Evolutionary conservation across 768 basidiomycete genomes (phyloP).

Genomic region (Suillus alpinus): DNA sequence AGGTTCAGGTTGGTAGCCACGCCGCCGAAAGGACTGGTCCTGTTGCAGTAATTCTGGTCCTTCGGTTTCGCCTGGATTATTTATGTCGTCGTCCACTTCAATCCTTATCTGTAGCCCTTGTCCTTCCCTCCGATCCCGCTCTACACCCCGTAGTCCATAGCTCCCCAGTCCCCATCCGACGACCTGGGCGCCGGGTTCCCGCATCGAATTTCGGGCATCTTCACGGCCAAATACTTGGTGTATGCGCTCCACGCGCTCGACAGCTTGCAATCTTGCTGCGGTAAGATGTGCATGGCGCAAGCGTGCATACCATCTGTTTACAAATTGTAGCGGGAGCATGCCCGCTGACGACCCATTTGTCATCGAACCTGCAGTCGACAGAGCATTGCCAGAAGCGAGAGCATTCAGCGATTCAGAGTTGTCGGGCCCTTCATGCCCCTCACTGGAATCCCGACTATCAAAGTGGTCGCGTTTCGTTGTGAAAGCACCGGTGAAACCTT

Average conservation of each 20-base stretch:
- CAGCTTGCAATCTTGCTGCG: conserved; percentile 69
- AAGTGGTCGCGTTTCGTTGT: conserved; percentile 11
- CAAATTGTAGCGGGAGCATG: conserved; percentile 22
- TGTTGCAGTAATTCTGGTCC: conserved; percentile 14
- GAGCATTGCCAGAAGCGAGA: conserved; percentile 1
- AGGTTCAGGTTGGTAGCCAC: conserved; percentile 4
- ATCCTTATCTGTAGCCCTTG: conserved; percentile 12
- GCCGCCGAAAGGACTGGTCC: conserved; percentile 13
- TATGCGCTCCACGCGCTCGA: conserved; percentile 63
- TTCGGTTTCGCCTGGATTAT: background rate
- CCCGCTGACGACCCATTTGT: background rate
- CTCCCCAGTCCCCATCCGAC: conserved; percentile 75
- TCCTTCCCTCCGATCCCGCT: conserved; percentile 28
- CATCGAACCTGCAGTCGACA: background rate
- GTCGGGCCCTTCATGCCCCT: background rate
- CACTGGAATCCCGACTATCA: background rate
- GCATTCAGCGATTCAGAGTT: conserved; percentile 12
- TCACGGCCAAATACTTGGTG: conserved; percentile 53
- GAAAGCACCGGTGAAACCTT: conserved; percentile 54
- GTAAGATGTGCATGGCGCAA: conserved; percentile 68
- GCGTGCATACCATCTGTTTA: conserved; percentile 55
- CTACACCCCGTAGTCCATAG: conserved; percentile 46
- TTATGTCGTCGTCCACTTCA: conserved; percentile 23
- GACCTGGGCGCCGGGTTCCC: conserved; percentile 28
- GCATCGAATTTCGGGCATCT: conserved; percentile 16